Base-by-base conservation (phyloP, 805 yeast genomes). In the Torulaspora delbrueckii region DNA sequence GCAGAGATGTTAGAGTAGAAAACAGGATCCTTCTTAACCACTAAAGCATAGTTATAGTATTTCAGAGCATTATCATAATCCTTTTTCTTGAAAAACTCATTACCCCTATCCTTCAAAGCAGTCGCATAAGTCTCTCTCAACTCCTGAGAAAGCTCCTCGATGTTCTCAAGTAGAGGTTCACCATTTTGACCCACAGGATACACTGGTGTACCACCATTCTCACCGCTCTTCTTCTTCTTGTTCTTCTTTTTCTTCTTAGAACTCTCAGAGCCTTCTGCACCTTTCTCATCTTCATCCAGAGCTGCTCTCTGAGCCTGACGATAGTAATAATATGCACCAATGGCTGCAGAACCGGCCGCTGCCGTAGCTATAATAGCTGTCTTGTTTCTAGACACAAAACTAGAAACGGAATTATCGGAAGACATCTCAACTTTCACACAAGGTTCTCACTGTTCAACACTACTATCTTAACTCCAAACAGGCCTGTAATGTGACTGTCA, bases 1-100 rank as follows among this genome's bases (percentile, higher is more conserved):
- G 99, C 99, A 24, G 98, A 89, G 69, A 97, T 82, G 74, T 93
- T 93, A 51, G 97, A 88, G 71, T 83, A 91, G 71, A 78, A 93
- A 28, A 90, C 85, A 4, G 97, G 89, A 67, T 93, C 97, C 55
- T 75, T 68, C 63, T 84, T 83, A 61, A 87, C 74, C 44, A 73
- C 63, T 55, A 93, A 73, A 8, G 99, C 98, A 46, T 77, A 79
- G 35, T 86, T 66, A 72, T 93, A 93, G 66, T 75, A 83, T 37
- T 77, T 79, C 58, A 89, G 78, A 36, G 98, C 98, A n/a, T 75
- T 74, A 44, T 79, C 75, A 61, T 75, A 86, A 43, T 84, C 72
- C 68, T 86, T 84, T 27, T 62, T 60, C 66, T 83, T 85, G 75
- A 86, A 93, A 47, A 72, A 78, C 42, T 73, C 75, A 68, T 93